Evolutionary conservation across 2,329 filamentous ascomycete species (phyloP), one percentile per base, ranked within the genome.

Genomic region (Penicillium paneum): DNA sequence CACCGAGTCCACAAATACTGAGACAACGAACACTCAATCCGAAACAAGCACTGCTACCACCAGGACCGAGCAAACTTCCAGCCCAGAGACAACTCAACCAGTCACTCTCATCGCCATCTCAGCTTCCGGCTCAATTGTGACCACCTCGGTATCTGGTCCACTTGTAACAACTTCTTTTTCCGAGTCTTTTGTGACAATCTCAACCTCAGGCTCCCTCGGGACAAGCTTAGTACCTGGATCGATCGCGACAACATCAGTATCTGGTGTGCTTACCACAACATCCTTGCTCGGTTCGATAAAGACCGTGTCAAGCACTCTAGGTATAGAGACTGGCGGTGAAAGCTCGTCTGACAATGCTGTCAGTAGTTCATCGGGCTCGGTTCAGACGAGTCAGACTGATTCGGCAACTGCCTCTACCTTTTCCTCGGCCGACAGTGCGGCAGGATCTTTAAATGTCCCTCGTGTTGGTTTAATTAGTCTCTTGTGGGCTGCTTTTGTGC

Each of bases 381-480:
- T 8, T 34, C 3, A 3, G 6, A 35, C 21, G 40, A 52, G 34
- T 15, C 34, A n/a, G 21, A 34, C 41, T 28, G 19, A 10, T 21
- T 54, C 54, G 12, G 44, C 39, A 12, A 32, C n/a, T 7, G 4
- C 36, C 21, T 50, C 54, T 12, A 15, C 43, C 5, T 43, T 40
- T 31, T 36, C 41, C 21, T 19, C 46, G 0, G 12, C 36, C 13
- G 42, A 28, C 43, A 57, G 49, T 29, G 43, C 15, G 24, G 50
- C 50, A 31, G 4, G 31, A 8, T 35, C 31, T 8, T 43, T n/a
- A 17, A 17, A 31, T 3, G 32, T 35, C 15, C 24, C 54, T 24
- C 43, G 10, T 12, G 31, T 47, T 2, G 54, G 54, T 17, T 28
- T 51, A 4, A 35, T 59, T 12, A 29, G 54, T 38, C 26, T 54